These are phyloP conservation scores for Ogataea siamensis DNA, from an alignment of 805 yeast genomes.

Conservation along the genomic window DNA sequence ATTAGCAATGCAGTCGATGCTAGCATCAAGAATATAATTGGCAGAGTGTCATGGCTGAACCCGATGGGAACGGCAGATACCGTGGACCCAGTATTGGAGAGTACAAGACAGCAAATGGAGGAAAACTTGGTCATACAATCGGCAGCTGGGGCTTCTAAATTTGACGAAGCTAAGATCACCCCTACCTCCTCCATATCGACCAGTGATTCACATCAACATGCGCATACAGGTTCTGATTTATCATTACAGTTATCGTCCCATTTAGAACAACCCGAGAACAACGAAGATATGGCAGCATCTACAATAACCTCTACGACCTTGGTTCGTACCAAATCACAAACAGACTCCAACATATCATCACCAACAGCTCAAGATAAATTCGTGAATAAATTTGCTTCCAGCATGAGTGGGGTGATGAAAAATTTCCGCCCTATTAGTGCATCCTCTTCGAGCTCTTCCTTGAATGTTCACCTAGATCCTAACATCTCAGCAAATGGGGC, in stretches of 20 bases:
- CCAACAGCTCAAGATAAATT: conserved; percentile 28
- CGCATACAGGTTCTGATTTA: conserved; percentile 11
- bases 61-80: conserved; percentile 12
- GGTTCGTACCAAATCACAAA: conserved; percentile 12
- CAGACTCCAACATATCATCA: conserved; percentile 13
- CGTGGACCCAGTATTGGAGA: conserved; percentile 21
- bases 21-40: conserved; percentile 34
- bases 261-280: conserved; percentile 4
- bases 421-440: conserved; percentile 34
- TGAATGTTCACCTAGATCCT: conserved; percentile 20
- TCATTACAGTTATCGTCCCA: conserved; percentile 11
- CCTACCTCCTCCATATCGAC: conserved; percentile 34
- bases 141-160: conserved; percentile 3
- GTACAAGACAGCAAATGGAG: conserved; percentile 30
- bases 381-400: conserved; percentile 29
- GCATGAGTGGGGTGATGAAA: conserved; percentile 38
- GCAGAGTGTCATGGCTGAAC: conserved; percentile 33
- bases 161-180: conserved; percentile 25
- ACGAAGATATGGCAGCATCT: conserved; percentile 11
- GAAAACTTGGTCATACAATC: conserved; percentile 30
- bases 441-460: conserved; percentile 34
- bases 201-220: conserved; percentile 15
- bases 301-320: conserved; percentile 13
- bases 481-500: background rate
- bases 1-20: conserved; percentile 37